Evolutionary conservation across 352 stramenopile genomes (phyloP).

Genomic region (Pythium utonaiense): DNA sequence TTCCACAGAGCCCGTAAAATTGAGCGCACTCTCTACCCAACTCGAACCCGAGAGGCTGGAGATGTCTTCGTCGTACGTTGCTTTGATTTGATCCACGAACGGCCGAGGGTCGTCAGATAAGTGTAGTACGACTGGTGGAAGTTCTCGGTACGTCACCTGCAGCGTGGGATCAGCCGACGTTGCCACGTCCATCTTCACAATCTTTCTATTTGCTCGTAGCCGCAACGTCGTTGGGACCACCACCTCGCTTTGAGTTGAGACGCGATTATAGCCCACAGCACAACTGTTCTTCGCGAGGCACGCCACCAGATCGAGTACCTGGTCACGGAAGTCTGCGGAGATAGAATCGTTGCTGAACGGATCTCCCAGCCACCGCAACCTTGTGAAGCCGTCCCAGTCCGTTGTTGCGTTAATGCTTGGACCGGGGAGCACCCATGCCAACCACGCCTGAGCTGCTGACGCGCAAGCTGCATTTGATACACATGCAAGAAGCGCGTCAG

Average conservation of each 20-base stretch:
- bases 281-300: not conserved
- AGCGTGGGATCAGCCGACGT: not conserved
- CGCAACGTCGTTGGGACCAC: not conserved
- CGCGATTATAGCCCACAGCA: not conserved
- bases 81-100: not conserved
- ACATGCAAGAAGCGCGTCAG: not conserved
- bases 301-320: not conserved
- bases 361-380: not conserved
- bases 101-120: not conserved
- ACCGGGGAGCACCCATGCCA: not conserved
- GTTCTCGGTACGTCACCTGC: not conserved
- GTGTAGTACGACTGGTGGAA: not conserved
- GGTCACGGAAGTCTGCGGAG: not conserved
- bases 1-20: not conserved
- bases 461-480: not conserved
- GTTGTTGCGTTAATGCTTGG: not conserved
- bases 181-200: no score
- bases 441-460: not conserved
- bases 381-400: conserved; percentile 1
- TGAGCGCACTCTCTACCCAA: not conserved
- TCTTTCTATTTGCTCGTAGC: not conserved
- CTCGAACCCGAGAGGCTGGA: not conserved
- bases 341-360: not conserved
- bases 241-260: not conserved
- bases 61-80: not conserved